Evolutionary conservation across 345 rosid genomes (phyloP).

Genomic region (Corymbia maculata): DNA sequence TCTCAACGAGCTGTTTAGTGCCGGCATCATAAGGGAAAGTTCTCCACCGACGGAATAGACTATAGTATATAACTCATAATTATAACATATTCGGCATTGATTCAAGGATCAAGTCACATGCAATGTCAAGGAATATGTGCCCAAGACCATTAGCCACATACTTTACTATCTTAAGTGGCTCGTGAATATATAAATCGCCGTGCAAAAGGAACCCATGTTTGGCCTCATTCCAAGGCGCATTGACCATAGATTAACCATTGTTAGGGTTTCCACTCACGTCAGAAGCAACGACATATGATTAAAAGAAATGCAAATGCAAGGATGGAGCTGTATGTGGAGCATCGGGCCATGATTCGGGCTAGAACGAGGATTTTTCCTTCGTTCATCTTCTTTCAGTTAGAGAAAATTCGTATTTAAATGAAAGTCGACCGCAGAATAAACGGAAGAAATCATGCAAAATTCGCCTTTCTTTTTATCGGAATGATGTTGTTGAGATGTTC

Average conservation of each 20-base stretch:
- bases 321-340: background rate
- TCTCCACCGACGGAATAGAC: background rate
- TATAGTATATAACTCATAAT: background rate
- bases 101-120: background rate
- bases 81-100: background rate
- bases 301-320: background rate
- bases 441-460: background rate
- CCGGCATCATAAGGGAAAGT: background rate
- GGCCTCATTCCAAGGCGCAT: background rate
- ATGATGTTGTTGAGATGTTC: background rate
- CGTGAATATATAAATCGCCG: background rate
- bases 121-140: background rate
- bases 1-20: background rate
- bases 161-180: background rate
- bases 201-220: background rate
- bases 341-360: background rate
- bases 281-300: background rate
- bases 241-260: background rate
- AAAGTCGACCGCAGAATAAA: background rate
- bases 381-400: background rate
- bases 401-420: background rate
- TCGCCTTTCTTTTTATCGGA: background rate
- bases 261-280: background rate
- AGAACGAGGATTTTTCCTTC: background rate
- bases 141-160: background rate